A percentile compares a stretch with the other conserved stretches of the same genome.
These are phyloP conservation scores for Penicillium carneum DNA, from an alignment of 2,329 filamentous ascomycete species.

Conservation along the genomic window DNA sequence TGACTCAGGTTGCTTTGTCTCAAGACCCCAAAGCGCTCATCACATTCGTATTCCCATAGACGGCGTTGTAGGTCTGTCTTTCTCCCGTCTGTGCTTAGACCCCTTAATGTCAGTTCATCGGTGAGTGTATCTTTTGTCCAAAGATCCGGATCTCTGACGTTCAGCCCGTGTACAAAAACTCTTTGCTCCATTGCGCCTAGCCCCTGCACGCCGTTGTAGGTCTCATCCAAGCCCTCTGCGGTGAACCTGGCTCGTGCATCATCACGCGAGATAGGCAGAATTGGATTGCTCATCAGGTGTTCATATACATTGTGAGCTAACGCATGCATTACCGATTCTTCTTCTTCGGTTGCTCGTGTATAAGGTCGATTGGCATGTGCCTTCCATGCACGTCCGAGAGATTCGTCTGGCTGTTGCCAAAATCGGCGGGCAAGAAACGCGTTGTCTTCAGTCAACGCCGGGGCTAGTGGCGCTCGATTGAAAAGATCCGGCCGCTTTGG, in stretches of 20 bases:
- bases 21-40: constrained; percentile 28
- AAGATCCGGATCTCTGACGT: constrained; percentile 1
- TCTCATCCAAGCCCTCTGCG: constrained; percentile 19
- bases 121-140: constrained; percentile 16
- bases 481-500: constrained; percentile 29
- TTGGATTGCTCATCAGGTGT: constrained; percentile 35
- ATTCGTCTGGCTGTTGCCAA: constrained; percentile 39
- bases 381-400: constrained; percentile 27
- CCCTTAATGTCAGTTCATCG: constrained; percentile 27
- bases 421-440: constrained; percentile 39
- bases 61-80: constrained; percentile 30
- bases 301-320: constrained; percentile 45
- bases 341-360: constrained; percentile 5
- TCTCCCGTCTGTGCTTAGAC: constrained; percentile 20
- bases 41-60: constrained; percentile 33
- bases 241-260: constrained; percentile 23
- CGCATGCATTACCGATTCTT: constrained; percentile 24
- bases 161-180: constrained; percentile 7
- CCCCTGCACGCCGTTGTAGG: constrained; percentile 12
- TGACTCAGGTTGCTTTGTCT: constrained; percentile 38
- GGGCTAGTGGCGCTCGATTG: constrained; percentile 39
- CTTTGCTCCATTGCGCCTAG: constrained; percentile 7
- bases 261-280: constrained; percentile 28
- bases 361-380: constrained; percentile 14
- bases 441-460: constrained; percentile 33